phyloP scores from a whole-genome alignment of 208 protist species.

The Leishmania gerbilli region DNA sequence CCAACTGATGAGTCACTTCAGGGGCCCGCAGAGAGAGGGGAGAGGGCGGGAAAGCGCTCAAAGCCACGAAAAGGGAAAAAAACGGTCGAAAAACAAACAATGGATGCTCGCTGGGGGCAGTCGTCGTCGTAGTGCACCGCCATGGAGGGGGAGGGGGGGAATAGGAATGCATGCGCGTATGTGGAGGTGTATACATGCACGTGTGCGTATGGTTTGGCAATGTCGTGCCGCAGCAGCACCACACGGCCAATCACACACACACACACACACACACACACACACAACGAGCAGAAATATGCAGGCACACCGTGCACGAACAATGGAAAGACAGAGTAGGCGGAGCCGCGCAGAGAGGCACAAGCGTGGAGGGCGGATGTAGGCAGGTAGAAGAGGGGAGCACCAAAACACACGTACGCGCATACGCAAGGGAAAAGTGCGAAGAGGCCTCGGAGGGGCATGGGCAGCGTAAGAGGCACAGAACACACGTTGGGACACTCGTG shows the following conservation, averaged over 20 bases:
- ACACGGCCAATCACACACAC: not conserved
- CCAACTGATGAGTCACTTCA: not conserved
- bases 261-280: conserved; percentile 12
- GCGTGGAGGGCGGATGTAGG: not conserved
- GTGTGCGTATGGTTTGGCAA: not conserved
- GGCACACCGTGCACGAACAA: not conserved
- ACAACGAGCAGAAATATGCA: not conserved
- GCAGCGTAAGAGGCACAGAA: too few species aligned
- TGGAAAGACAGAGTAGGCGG: not conserved
- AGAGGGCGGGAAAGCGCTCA: not conserved
- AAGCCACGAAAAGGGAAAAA: not conserved
- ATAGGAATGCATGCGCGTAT: not conserved
- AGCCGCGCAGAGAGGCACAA: not conserved
- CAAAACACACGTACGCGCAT: not conserved
- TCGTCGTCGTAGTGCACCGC: not conserved
- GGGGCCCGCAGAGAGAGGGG: not conserved
- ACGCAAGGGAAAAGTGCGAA: not conserved
- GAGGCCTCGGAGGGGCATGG: too few species aligned
- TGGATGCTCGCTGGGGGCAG: too few species aligned
- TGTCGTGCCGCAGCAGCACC: not conserved
- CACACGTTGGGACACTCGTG: too few species aligned
- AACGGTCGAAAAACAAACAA: not conserved
- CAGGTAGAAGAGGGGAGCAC: not conserved
- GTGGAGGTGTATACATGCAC: not conserved
- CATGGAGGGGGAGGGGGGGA: not conserved